Base-by-base conservation (phyloP, 1,284 basidiomycete species). In the Schizophyllum commune region DNA sequence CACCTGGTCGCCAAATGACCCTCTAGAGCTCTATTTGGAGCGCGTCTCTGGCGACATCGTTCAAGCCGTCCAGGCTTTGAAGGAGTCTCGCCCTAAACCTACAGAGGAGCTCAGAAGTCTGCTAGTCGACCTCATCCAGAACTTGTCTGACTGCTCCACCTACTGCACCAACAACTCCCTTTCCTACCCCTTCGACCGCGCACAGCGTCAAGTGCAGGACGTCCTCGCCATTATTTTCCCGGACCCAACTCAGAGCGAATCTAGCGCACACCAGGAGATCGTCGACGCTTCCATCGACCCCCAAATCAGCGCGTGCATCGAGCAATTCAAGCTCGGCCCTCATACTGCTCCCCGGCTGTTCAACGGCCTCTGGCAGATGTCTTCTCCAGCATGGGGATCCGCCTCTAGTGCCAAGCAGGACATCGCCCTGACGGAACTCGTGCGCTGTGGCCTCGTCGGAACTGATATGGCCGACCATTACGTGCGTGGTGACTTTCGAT, bases 311-410 rank as follows among this genome's bases (percentile, higher is more conserved):
- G 52, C 20, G 20, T 51, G 39, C 1, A 27, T 59, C 8, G 58
- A 58, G 53, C 27, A 61, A 13, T 85, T 87, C 68, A 70, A 70
- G 55, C 78, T 91, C 6, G 89, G 89, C 4, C 79, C 83, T 4
- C 80, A 84, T 67, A 70, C 72, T 33, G 79, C 79, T 11, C 86
- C 90, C 21, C 83, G 90, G 58, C 71, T 92, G 56, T 91, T 85
- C 82, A 84, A 81, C 8, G 90, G 90, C 7, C 80, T 92, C 7
- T 92, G 90, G 90, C 91, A 92, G 66, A 81, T 92, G 47, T 91
- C 90, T 15, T 86, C 85, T 70, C 88, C 86, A 59, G 88, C 89
- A 1, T 92, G 90, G 90, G 90, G 91, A 17, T 87, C 83, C 57
- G 87, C 88, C 0, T 77, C 88, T 0, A 82, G 83, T 1, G 68